Conservation (phyloP, 2,329 filamentous ascomycete genomes). For the Colletotrichum eleusines region DNA sequence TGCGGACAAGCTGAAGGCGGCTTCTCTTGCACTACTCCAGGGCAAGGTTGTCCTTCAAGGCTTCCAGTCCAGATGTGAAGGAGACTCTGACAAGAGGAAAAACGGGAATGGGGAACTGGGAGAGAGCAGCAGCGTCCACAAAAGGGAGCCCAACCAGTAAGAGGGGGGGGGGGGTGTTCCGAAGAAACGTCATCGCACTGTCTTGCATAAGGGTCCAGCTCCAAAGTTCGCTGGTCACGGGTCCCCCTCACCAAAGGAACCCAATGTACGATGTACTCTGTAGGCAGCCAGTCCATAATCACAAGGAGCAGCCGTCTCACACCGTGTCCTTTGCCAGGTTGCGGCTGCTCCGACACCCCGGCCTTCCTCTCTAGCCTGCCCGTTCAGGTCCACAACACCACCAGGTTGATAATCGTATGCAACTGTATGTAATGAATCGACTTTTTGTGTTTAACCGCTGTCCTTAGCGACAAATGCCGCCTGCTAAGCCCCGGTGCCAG, state of each 20-base stretch:
- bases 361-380: not conserved
- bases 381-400: not conserved
- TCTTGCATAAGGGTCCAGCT: conserved; percentile 31
- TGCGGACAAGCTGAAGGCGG: not conserved
- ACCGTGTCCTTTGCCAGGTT: no score
- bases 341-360: not conserved
- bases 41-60: not conserved
- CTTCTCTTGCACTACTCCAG: not conserved
- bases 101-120: no score
- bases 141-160: no score
- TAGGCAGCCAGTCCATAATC: conserved; percentile 7
- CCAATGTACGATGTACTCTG: not conserved
- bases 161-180: conserved; percentile 5
- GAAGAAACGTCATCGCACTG: conserved; percentile 40
- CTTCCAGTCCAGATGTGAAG: no score
- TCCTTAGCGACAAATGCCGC: conserved; percentile 38
- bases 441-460: conserved; percentile 34
- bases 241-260: conserved; percentile 5
- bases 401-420: not conserved
- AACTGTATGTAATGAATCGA: conserved; percentile 23
- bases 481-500: conserved; percentile 39
- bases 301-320: conserved; percentile 18
- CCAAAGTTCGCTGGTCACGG: conserved; percentile 23
- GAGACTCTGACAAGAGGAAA: no score
- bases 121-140: no score